Evolutionary conservation across 495 filamentous ascomycete genomes (phyloP).

Genomic region (Trypethelium eluteriae): DNA sequence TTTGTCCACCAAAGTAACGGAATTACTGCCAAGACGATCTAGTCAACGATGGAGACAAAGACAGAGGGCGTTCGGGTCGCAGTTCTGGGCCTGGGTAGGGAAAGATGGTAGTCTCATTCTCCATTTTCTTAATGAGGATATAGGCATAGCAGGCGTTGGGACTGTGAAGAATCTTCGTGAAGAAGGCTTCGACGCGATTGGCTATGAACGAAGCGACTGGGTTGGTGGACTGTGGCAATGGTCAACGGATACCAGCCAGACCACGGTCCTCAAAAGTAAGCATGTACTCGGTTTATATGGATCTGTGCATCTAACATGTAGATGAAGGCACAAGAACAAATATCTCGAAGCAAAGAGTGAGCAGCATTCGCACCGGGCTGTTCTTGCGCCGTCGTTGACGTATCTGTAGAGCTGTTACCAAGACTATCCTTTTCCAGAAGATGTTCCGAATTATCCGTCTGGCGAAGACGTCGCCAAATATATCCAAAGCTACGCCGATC

Average conservation of each 20-base stretch:
- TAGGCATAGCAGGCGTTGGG: constrained; percentile 22
- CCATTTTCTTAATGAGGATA: background rate
- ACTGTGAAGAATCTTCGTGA: constrained; percentile 23
- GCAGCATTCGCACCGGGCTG: background rate
- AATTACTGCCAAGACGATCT: background rate
- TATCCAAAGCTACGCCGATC: constrained; percentile 6
- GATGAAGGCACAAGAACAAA: background rate
- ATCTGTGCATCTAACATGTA: background rate
- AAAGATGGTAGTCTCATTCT: background rate
- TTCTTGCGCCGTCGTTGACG: background rate
- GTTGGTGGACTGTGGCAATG: constrained; percentile 24
- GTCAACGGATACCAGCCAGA: background rate
- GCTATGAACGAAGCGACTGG: constrained; percentile 23
- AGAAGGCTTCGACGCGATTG: constrained; percentile 23
- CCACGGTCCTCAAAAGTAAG: background rate
- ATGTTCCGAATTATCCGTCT: constrained; percentile 8
- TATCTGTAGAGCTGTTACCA: background rate
- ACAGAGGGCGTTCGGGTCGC: background rate
- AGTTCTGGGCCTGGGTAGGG: background rate
- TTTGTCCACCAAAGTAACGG: background rate
- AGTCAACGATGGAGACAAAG: background rate
- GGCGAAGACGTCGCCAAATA: constrained; percentile 6
- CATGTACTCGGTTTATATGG: background rate
- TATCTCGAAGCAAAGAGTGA: background rate
- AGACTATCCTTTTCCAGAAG: constrained; percentile 8